A percentile compares a stretch with the other conserved stretches of the same genome.
phyloP scores from a whole-genome alignment of 1,139 yeast species.

The Kodamaea alishanica region DNA sequence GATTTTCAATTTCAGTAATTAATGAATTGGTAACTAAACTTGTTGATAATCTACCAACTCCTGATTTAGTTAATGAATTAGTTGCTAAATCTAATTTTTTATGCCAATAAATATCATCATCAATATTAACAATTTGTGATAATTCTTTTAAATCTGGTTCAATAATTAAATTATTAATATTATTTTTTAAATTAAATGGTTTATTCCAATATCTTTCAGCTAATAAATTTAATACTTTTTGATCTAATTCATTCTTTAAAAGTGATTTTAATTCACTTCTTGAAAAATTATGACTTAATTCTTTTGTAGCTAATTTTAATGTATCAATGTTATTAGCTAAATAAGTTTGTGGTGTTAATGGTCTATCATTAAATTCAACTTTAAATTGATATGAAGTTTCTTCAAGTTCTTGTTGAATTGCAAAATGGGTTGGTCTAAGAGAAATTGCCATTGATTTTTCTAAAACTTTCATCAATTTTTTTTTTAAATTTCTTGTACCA shows the following conservation, averaged over 20 bases:
- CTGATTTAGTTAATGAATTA: slow-evolving; percentile 81
- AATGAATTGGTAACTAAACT: slow-evolving; percentile 77
- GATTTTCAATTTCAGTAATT: slow-evolving; percentile 68
- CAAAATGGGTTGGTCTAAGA: slow-evolving; percentile 78
- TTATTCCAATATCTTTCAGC: slow-evolving; percentile 94
- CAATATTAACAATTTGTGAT: slow-evolving; percentile 43
- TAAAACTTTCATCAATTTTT: slow-evolving; percentile 77
- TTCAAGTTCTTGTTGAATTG: slow-evolving; percentile 87
- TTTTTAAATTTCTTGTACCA: slow-evolving; percentile 73
- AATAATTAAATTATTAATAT: slow-evolving; percentile 11
- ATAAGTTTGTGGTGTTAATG: slow-evolving; percentile 88
- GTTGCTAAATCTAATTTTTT: slow-evolving; percentile 81
- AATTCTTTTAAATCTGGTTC: slow-evolving; percentile 57
- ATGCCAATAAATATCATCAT: slow-evolving; percentile 83
- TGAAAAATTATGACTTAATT: slow-evolving; percentile 77
- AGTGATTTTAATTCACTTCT: slow-evolving; percentile 77
- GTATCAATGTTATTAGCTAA: slow-evolving; percentile 88
- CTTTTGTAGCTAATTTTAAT: slow-evolving; percentile 82
- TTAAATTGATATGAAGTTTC: slow-evolving; percentile 91
- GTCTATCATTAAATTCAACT: slow-evolving; percentile 94
- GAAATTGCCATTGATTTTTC: slow-evolving; percentile 91
- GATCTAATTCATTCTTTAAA: slow-evolving; percentile 82
- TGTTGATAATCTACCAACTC: slow-evolving; percentile 89
- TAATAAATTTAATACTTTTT: slow-evolving; percentile 75
- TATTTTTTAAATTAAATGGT: slow-evolving; percentile 34